These are phyloP conservation scores for Termitomyces sp. DNA, from an alignment of 768 basidiomycete genomes.

Conservation along the genomic window DNA sequence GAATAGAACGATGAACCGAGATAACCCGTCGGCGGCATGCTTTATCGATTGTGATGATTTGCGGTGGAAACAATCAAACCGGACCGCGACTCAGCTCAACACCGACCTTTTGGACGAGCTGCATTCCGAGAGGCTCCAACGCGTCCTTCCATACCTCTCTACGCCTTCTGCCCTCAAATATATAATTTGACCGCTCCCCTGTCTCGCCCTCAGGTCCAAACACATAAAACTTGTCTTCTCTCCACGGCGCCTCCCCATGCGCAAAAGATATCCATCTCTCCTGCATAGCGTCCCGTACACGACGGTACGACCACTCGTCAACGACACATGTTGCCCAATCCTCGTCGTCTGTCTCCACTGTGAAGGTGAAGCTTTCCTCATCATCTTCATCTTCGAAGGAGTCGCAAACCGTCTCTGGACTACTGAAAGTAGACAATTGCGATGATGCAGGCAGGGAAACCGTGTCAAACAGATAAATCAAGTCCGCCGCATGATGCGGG, in stretches of 20 bases:
- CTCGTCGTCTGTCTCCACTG: conserved; percentile 25
- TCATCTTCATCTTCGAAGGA: conserved; percentile 33
- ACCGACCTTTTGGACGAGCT: conserved; percentile 70
- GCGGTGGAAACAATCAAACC: conserved; percentile 2
- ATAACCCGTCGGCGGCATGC: neutral
- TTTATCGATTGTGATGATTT: neutral
- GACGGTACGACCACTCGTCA: conserved; percentile 62
- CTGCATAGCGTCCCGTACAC: conserved; percentile 71
- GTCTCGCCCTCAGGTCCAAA: conserved; percentile 83
- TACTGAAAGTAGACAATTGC: conserved; percentile 14
- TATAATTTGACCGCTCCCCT: conserved; percentile 61
- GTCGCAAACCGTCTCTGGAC: conserved; percentile 29
- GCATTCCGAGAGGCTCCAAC: conserved; percentile 64
- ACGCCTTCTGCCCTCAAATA: conserved; percentile 66
- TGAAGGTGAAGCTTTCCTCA: conserved; percentile 29
- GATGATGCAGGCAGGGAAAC: conserved; percentile 49
- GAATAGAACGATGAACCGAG: no score
- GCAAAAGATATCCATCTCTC: conserved; percentile 76
- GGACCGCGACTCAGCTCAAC: conserved; percentile 74
- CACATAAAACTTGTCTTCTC: conserved; percentile 65
- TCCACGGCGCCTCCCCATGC: conserved; percentile 71
- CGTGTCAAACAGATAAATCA: conserved; percentile 79
- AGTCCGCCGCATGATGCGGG: conserved; percentile 69
- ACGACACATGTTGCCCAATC: conserved; percentile 59
- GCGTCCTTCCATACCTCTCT: conserved; percentile 60